Conservation (phyloP, 495 filamentous ascomycete species). For the Trichoderma gamsii region DNA sequence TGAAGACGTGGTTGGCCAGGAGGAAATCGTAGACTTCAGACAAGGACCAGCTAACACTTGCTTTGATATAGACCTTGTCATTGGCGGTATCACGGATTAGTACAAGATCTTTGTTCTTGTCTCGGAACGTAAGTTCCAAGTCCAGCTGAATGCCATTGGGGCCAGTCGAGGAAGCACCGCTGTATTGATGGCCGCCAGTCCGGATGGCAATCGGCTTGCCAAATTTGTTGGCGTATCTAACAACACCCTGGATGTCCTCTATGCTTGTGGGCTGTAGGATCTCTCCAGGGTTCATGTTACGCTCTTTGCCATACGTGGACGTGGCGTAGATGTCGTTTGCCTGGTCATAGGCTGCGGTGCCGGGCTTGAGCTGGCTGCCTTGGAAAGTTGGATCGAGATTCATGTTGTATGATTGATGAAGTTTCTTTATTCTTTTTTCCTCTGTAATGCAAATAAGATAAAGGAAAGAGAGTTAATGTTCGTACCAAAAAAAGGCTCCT, state of each 20-base stretch:
- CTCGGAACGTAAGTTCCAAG: neutral
- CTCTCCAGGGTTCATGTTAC: neutral
- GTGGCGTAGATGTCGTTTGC: neutral
- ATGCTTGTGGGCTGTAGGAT: neutral
- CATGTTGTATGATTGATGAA: neutral
- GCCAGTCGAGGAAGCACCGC: neutral
- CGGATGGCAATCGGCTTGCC: neutral
- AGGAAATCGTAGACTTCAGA: slow-evolving; percentile 13
- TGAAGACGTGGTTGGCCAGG: slow-evolving; percentile 32
- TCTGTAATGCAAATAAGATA: neutral
- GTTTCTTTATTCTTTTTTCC: neutral
- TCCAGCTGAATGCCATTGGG: neutral
- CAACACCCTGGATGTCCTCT: neutral
- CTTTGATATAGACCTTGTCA: neutral
- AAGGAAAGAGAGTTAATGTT: neutral
- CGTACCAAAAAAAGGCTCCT: neutral
- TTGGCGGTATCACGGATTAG: neutral
- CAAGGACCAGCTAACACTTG: neutral
- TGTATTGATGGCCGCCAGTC: neutral
- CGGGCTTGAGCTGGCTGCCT: neutral
- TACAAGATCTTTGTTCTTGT: neutral
- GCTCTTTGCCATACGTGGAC: neutral
- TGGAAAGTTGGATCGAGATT: neutral
- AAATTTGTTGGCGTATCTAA: neutral
- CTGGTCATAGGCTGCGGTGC: neutral